Conservation (phyloP, 2,329 filamentous ascomycete genomes). For the Reticulascus tulasneorum region DNA sequence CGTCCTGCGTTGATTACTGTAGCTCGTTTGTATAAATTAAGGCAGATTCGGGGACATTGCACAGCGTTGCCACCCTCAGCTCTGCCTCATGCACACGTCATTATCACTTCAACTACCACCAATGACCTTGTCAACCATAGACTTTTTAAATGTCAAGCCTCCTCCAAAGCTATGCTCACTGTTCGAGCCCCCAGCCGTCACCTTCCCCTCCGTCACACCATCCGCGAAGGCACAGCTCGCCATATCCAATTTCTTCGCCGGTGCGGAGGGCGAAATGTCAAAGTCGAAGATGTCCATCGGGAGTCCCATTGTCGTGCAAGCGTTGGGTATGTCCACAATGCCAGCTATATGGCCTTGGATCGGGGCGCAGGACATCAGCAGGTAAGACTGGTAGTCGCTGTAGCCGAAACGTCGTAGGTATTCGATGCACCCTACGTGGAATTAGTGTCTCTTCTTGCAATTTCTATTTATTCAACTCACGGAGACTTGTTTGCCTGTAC, state of each 20-base stretch:
- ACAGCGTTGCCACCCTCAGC: no score
- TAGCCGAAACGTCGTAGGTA: constrained; percentile 74
- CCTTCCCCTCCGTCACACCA: constrained; percentile 38
- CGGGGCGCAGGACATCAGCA: constrained; percentile 80
- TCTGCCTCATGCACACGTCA: no score
- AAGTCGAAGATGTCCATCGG: constrained; percentile 96
- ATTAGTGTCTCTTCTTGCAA: neutral
- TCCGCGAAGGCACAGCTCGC: constrained; percentile 60
- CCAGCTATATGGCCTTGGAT: constrained; percentile 86
- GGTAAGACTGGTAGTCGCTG: constrained; percentile 73
- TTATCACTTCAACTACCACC: constrained; percentile 21
- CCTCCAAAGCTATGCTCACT: constrained; percentile 47
- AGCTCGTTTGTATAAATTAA: no score
- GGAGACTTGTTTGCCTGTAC: constrained; percentile 75
- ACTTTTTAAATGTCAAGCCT: constrained; percentile 43
- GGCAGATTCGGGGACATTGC: no score
- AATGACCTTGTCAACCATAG: constrained; percentile 15
- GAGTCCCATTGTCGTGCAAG: constrained; percentile 81
- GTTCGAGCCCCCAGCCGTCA: constrained; percentile 40
- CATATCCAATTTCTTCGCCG: constrained; percentile 33
- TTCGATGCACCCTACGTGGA: constrained; percentile 63
- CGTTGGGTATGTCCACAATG: constrained; percentile 87
- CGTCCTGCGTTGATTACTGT: no score
- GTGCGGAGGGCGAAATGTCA: constrained; percentile 68
- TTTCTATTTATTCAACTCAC: constrained; percentile 24